A percentile compares a stretch with the other conserved stretches of the same genome.
phyloP scores from a whole-genome alignment of 2,329 filamentous ascomycete genomes.

The Colletotrichum chlorophyti region DNA sequence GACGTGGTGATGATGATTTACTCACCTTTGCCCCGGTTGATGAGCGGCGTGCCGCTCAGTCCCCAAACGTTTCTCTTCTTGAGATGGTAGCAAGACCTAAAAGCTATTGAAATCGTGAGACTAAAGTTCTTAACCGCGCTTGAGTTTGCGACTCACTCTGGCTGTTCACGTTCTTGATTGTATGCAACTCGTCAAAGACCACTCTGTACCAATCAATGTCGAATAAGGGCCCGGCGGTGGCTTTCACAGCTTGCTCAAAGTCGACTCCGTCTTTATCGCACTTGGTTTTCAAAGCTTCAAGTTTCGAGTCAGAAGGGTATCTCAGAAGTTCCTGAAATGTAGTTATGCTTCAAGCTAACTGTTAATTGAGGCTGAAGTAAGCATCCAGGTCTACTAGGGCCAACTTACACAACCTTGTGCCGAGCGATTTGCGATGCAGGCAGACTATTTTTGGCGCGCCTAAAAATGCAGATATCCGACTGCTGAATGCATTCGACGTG shows the following conservation, averaged over 20 bases:
- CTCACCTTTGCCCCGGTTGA: conserved; percentile 40
- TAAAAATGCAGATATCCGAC: not conserved
- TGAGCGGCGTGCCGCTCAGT: conserved; percentile 43
- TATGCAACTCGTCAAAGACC: conserved; percentile 52
- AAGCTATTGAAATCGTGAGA: conserved; percentile 22
- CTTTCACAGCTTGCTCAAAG: not conserved
- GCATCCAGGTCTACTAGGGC: accelerated
- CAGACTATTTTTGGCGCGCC: not conserved
- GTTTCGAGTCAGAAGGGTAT: not conserved
- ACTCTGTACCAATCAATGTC: not conserved
- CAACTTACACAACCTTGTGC: conserved; percentile 4
- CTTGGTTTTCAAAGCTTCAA: not conserved
- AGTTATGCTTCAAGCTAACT: not conserved
- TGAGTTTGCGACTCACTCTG: too few species aligned
- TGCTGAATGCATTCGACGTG: not conserved
- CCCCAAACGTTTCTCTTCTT: conserved; percentile 41
- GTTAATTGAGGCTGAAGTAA: not conserved
- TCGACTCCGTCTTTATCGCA: not conserved
- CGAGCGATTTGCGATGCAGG: not conserved
- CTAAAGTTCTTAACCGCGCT: too few species aligned
- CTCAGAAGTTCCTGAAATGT: not conserved
- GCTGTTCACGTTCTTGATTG: conserved; percentile 56
- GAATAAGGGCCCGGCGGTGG: not conserved
- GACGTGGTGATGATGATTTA: too few species aligned
- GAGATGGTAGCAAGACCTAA: conserved; percentile 29